Conservation (phyloP, 345 rosid genomes). For the Cardamine resedifolia region DNA sequence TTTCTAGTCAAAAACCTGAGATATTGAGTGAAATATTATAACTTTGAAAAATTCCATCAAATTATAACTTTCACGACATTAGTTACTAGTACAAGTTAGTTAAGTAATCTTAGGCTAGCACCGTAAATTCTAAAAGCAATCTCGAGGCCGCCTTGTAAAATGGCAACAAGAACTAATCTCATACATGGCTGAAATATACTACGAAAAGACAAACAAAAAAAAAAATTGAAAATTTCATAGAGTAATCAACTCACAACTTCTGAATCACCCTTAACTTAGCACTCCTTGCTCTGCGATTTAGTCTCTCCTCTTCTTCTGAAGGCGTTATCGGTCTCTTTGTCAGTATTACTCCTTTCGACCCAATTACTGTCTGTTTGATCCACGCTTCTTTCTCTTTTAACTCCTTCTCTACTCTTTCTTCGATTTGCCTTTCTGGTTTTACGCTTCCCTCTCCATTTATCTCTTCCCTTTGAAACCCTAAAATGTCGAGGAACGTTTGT, state of each 20-base stretch:
- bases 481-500: conserved; percentile 77
- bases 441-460: conserved; percentile 26
- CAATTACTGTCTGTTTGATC: conserved; percentile 63
- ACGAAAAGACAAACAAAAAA: too few relatives aligned
- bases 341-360: conserved; percentile 63
- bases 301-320: conserved; percentile 73
- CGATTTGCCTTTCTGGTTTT: conserved; percentile 26
- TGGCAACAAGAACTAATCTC: neutral
- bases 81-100: neutral
- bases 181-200: neutral
- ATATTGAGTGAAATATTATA: neutral
- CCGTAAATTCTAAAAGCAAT: neutral
- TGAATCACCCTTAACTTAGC: conserved; percentile 90
- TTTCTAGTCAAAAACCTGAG: neutral
- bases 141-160: neutral
- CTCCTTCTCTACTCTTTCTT: conserved; percentile 24
- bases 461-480: conserved; percentile 39
- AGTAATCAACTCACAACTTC: conserved; percentile 37
- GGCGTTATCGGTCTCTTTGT: conserved; percentile 93
- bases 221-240: neutral
- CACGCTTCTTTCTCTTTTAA: conserved; percentile 47
- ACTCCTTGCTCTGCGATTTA: conserved; percentile 75
- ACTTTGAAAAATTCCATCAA: neutral
- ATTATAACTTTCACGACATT: neutral
- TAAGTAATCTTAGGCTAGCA: neutral